Conservation (phyloP, 1,284 basidiomycete species). For the Cerioporus squamosus region DNA sequence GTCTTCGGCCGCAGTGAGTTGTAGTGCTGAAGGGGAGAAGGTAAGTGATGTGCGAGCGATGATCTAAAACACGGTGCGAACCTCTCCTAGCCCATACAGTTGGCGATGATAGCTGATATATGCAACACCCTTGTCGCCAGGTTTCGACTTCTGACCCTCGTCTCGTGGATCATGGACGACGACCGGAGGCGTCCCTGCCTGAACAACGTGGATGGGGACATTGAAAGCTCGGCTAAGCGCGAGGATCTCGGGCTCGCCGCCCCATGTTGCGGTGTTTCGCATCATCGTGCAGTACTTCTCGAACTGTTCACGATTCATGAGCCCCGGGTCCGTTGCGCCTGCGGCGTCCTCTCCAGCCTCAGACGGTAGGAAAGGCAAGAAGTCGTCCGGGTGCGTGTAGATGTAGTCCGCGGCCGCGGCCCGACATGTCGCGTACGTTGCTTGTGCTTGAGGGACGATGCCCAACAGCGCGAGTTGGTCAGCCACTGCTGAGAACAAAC, state of each 20-base stretch:
- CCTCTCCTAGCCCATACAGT: conserved; percentile 95
- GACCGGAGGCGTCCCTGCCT: conserved; percentile 80
- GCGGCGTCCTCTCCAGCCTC: conserved; percentile 76
- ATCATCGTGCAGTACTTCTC: conserved; percentile 82
- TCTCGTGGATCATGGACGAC: conserved; percentile 78
- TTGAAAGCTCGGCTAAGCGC: conserved; percentile 87
- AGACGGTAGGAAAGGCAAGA: conserved; percentile 92
- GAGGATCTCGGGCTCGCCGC: conserved; percentile 96
- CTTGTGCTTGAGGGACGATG: conserved; percentile 57
- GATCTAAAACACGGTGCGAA: conserved; percentile 35
- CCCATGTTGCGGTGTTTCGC: conserved; percentile 89
- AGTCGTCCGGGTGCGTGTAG: conserved; percentile 84
- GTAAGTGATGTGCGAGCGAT: conserved; percentile 8
- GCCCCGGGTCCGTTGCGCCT: conserved; percentile 64
- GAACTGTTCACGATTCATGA: conserved; percentile 78
- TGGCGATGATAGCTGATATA: conserved; percentile 90
- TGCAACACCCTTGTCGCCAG: conserved; percentile 51
- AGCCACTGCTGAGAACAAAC: conserved; percentile 91
- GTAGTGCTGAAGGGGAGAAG: conserved; percentile 72
- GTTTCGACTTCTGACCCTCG: conserved; percentile 36
- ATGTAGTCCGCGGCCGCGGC: conserved; percentile 84
- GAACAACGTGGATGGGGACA: conserved; percentile 92
- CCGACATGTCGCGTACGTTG: conserved; percentile 67
- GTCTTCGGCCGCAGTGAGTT: conserved; percentile 77
- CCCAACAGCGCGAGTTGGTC: conserved; percentile 81